Base-by-base conservation (phyloP, 495 filamentous ascomycete genomes). In the Podospora fimiseda region DNA sequence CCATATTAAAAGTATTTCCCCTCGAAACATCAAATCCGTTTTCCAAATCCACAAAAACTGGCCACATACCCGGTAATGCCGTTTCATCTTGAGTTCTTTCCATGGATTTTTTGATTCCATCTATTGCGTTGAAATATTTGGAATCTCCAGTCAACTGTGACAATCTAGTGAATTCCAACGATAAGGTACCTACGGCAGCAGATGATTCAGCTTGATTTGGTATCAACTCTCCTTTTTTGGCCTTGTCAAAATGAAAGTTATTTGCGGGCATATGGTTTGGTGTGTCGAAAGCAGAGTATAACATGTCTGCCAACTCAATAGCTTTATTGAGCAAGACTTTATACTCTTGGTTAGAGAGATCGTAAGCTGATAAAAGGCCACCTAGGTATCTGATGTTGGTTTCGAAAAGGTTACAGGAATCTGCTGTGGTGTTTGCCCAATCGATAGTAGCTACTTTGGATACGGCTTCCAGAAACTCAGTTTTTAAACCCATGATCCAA, bases 241-340 rank as follows among this genome's bases (percentile, higher is more conserved):
- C 80, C 19, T 50, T 55, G 1, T 56, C 33, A 52, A 70, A 72
- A 36, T 80, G 70, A 67, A 89, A 91, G 59, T 74, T 84, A 15
- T 88, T 81, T 8, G 83, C 69, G 1, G 90, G 90, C 84, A 96
- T 89, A 48, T 88, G 79, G 63, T 92, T 94, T 0, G 89, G 88
- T 1, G 90, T 95, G 67, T 96, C 90, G 69, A 96, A 96, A 23
- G 82, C 82, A 21, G 85, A 80, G 63, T 89, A 89, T 48, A 95
- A 68, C 50, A 95, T 74, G 53, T 95, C 84, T n/a, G 80, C 90
- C 36, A 96, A 74, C 68, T 94, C 85, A 20, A 84, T 72, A 3
- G 90, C 88, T 61, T 95, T 95, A 33, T 83, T 75, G 44, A 95
- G 73, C 15, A 95, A 70, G 6, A 80, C 66, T 2, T 67, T 53